Evolutionary conservation across 305 asterid species (phyloP).

Genomic region (Fraxinus sp.): DNA sequence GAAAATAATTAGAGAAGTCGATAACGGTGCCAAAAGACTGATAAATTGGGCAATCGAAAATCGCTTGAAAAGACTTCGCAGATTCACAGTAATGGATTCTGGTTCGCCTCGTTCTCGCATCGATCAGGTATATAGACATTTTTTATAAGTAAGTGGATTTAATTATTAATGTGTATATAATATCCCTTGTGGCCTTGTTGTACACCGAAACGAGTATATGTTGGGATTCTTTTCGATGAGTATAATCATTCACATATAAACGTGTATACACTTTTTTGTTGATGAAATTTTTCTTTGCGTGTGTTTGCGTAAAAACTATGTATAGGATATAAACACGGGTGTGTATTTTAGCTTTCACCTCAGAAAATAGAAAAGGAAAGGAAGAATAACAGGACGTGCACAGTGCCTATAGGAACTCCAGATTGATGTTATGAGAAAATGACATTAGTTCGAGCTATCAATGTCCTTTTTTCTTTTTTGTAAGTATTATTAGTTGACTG

Average conservation of each 20-base stretch:
- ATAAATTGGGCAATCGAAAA: neutral
- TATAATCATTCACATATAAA: neutral
- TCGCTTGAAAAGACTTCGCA: slow-evolving; percentile 23
- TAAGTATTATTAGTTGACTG: neutral
- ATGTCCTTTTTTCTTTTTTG: neutral
- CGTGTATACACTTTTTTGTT: neutral
- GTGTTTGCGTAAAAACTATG: neutral
- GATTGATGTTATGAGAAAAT: neutral
- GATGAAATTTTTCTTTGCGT: neutral
- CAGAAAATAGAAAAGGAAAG: neutral
- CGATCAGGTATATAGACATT: slow-evolving; percentile 49
- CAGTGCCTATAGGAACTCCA: neutral
- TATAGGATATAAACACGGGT: neutral
- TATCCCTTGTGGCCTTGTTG: neutral
- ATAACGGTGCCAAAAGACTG: neutral
- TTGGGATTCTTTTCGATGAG: neutral
- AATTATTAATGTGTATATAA: neutral
- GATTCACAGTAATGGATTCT: slow-evolving; percentile 49
- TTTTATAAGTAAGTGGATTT: neutral
- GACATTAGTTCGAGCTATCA: neutral
- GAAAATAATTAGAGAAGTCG: neutral
- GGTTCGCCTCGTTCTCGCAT: slow-evolving; percentile 63
- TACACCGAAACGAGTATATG: neutral
- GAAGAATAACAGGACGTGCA: neutral
- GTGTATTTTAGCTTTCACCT: neutral